Evolutionary conservation across 345 rosid species (phyloP).

Genomic region (Acer negundo): DNA sequence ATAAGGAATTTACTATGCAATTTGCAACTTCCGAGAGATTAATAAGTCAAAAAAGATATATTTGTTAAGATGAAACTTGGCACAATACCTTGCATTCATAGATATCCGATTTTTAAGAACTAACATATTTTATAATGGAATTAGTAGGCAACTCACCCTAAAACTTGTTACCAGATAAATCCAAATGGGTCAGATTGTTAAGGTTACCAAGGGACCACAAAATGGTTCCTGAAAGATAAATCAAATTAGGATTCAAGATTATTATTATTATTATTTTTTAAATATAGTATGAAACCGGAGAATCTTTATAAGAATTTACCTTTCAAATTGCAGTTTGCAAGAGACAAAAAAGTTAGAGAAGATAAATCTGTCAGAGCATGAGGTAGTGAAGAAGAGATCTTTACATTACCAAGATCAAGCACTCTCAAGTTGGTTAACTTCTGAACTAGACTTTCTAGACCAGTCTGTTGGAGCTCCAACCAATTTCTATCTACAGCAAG

Average conservation of each 20-base stretch:
- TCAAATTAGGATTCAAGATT: neutral
- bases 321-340: neutral
- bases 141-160: conserved; percentile 7
- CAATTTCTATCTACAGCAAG: conserved; percentile 6
- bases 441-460: too few species aligned
- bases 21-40: too few species aligned
- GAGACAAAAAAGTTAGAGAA: too few species aligned
- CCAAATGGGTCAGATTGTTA: neutral
- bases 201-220: conserved; percentile 4
- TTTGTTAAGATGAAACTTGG: too few species aligned
- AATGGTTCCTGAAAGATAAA: neutral
- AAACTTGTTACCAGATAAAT: neutral
- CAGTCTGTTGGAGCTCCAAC: neutral
- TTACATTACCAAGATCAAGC: neutral
- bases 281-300: neutral
- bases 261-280: too few species aligned
- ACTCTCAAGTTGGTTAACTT: conserved; percentile 5
- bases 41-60: too few species aligned
- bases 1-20: too few species aligned
- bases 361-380: too few species aligned
- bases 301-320: conserved; percentile 9
- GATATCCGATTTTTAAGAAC: neutral
- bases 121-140: too few species aligned
- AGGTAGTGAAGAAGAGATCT: too few species aligned
- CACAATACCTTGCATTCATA: too few species aligned